Base-by-base conservation (phyloP, 139 green algal species). In the Picochlorum sp. region DNA sequence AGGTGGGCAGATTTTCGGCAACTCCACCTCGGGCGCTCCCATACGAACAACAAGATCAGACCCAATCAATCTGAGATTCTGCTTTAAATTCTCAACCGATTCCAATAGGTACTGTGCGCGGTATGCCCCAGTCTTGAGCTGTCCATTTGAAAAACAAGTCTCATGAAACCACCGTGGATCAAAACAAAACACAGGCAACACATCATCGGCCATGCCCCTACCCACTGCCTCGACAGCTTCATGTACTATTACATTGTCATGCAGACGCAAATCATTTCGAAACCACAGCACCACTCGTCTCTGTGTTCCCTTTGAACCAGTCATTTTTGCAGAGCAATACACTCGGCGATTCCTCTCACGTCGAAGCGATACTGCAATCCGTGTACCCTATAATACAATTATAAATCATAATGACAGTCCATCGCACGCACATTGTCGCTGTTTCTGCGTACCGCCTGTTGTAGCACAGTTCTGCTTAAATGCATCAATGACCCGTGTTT, bases 151-250 rank as follows among this genome's bases (percentile, higher is more conserved):
- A 58, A 67, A 81, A 0, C 58, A 56, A 18, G 71, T 83, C 6
- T 52, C 18, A 9, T 44, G 61, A 66, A 92, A 95, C 57, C 77
- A 73, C 6, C 85, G 73, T 0, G 88, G 85, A 75, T 98, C 92
- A 70, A 96, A 96, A 69, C 76, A 85, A 81, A 91, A 98, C 24
- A 97, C 51, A 11, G 92, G 92, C 28, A 98, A 59, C 8, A 97
- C 83, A 76, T 89, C 81, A 15, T 62, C 57, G 41, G 65, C 66
- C 62, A 81, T 57, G 2, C 78, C 71, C 3, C 62, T 57, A 58
- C 79, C 73, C 9, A 89, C 62, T 10, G 69, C 73, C 41, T 70
- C 45, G n/a, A 74, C 78, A 9, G 90, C 90, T 16, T 79, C 72
- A n/a, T 77, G 30, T 1, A 96, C 74, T 3, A 77, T 72, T 11